These are phyloP conservation scores for Plasmodium vivax DNA, from an alignment of 169 alveolate genomes.

Conservation along the genomic window DNA sequence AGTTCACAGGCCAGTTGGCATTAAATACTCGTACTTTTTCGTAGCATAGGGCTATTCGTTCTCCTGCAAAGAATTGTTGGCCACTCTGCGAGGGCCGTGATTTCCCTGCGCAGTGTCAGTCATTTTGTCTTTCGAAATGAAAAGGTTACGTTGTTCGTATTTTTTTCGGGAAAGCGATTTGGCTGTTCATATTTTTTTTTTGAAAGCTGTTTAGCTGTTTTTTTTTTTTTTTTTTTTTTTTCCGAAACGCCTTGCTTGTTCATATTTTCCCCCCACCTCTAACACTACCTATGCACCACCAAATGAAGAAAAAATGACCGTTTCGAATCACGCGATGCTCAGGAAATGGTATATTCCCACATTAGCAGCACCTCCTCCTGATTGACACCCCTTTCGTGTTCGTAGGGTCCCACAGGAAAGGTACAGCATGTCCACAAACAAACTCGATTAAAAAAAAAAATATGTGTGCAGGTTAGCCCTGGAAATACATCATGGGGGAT, in stretches of 20 bases:
- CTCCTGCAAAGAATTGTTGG: not conserved
- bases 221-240: not conserved
- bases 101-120: not conserved
- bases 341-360: not conserved
- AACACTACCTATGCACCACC: not conserved
- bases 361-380: not conserved
- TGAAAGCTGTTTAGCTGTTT: not conserved
- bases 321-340: not conserved
- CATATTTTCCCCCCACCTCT: not conserved
- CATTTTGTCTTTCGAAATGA: not conserved
- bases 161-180: not conserved
- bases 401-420: not conserved
- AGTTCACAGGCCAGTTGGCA: not conserved
- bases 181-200: conserved; percentile 9
- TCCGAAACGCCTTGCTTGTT: not conserved
- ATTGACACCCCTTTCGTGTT: not conserved
- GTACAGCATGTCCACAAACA: not conserved
- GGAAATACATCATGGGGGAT: not conserved
- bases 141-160: not conserved
- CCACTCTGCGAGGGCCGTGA: not conserved
- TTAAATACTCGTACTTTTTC: not conserved
- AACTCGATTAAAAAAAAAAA: not conserved
- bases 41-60: not conserved
- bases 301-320: not conserved
- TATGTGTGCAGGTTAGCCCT: not conserved